phyloP scores from a whole-genome alignment of 805 yeast species.

The Torulaspora microellipsoides region DNA sequence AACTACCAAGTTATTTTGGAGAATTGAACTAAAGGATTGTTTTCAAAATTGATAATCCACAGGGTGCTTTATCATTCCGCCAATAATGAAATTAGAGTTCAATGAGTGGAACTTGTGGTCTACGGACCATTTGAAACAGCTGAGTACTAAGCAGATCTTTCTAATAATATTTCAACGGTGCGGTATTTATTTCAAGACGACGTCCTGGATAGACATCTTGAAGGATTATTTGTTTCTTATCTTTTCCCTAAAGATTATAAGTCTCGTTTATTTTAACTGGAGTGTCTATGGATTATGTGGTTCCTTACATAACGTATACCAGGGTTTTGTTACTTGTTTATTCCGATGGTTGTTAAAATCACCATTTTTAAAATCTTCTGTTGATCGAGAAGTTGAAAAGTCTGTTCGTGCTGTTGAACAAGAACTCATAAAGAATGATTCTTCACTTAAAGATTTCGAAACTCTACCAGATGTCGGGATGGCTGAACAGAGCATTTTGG shows the following conservation, averaged over 20 bases:
- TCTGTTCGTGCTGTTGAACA: conserved; percentile 49
- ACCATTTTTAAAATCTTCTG: conserved; percentile 52
- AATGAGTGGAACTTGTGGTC: too few relatives aligned
- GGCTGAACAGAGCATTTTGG: conserved; percentile 41
- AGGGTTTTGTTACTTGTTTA: conserved; percentile 19
- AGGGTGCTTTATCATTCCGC: too few relatives aligned
- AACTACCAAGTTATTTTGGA: too few relatives aligned
- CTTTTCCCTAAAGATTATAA: conserved; percentile 11
- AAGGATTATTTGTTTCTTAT: conserved; percentile 26
- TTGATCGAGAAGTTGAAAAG: conserved; percentile 54
- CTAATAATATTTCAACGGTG: neutral
- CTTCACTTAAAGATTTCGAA: conserved; percentile 41
- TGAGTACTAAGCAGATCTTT: too few relatives aligned
- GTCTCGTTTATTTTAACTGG: conserved; percentile 14
- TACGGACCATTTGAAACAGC: too few relatives aligned
- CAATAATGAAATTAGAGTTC: too few relatives aligned
- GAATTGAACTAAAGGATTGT: too few relatives aligned
- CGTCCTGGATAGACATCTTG: conserved; percentile 13
- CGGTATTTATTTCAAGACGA: conserved; percentile 2
- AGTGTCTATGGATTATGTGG: conserved; percentile 41
- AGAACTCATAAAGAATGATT: conserved; percentile 53
- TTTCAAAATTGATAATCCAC: too few relatives aligned
- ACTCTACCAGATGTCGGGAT: conserved; percentile 60
- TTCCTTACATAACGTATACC: conserved; percentile 18
- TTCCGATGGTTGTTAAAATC: conserved; percentile 39